Evolutionary conservation across 75 land plant genomes (phyloP).

Genomic region (Pinus taeda): DNA sequence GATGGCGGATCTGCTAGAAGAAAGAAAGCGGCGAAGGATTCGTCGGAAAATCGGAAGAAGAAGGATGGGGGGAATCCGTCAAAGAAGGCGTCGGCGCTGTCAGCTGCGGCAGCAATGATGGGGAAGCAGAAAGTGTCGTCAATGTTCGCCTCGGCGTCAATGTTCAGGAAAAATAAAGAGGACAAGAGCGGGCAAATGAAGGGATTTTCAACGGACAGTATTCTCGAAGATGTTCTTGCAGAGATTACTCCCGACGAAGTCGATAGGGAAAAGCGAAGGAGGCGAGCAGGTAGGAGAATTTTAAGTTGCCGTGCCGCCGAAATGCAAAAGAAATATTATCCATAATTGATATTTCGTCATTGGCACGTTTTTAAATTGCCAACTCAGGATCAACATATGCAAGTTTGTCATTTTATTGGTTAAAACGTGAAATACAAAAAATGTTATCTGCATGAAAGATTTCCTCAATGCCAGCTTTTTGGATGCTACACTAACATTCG

Average conservation of each 20-base stretch:
- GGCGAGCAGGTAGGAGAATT: not conserved
- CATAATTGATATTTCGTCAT: too few relatives aligned
- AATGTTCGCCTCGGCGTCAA: constrained; percentile 73
- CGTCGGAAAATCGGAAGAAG: constrained; percentile 23
- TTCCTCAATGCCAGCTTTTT: too few relatives aligned
- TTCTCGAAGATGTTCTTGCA: constrained; percentile 85
- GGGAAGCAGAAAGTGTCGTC: constrained; percentile 76
- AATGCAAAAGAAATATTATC: too few relatives aligned
- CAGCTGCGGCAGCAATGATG: constrained; percentile 77
- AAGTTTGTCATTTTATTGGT: too few relatives aligned
- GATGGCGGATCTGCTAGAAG: constrained; percentile 31
- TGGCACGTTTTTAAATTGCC: too few relatives aligned
- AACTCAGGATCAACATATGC: too few relatives aligned
- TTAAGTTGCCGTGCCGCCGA: too few relatives aligned
- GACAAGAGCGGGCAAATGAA: constrained; percentile 17
- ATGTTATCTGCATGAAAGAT: too few relatives aligned
- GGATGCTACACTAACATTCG: too few relatives aligned
- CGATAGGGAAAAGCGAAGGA: constrained; percentile 63
- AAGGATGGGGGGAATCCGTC: not conserved
- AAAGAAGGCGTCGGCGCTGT: constrained; percentile 34
- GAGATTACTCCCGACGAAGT: constrained; percentile 71
- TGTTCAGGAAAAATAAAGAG: constrained; percentile 29
- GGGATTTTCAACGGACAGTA: constrained; percentile 38
- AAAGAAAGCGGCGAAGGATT: constrained; percentile 19
- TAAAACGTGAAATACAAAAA: too few relatives aligned